Evolutionary conservation across 306 rosid species (phyloP).

Genomic region (Ziziphus jujuba): DNA sequence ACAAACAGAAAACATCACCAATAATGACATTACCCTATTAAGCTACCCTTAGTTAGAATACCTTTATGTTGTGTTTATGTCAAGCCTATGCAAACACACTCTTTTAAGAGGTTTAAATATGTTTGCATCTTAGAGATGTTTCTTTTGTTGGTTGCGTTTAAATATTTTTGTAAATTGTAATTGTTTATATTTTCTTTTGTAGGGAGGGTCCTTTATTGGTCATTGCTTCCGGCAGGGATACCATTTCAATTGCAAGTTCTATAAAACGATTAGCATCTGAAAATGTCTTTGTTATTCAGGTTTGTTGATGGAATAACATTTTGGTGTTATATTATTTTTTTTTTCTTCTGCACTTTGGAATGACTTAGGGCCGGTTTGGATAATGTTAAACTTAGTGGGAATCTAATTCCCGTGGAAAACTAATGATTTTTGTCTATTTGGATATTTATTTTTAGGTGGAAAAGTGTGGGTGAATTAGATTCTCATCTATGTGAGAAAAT

Average conservation of each 20-base stretch:
- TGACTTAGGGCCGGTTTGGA: too few species aligned
- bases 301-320: constrained; percentile 25
- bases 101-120: not conserved
- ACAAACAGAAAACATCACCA: too few species aligned
- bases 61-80: too few species aligned
- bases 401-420: too few species aligned
- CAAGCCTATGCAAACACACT: too few species aligned
- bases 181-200: constrained; percentile 24
- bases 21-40: too few species aligned
- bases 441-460: too few species aligned
- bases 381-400: too few species aligned
- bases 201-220: constrained; percentile 95
- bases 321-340: not conserved
- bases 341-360: constrained; percentile 8
- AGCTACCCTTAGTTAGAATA: too few species aligned
- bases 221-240: constrained; percentile 91
- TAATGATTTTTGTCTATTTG: too few species aligned
- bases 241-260: constrained; percentile 78
- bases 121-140: not conserved
- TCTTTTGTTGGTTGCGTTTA: not conserved
- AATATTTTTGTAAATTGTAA: constrained; percentile 9
- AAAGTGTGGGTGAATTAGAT: too few species aligned
- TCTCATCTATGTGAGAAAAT: too few species aligned
- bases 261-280: constrained; percentile 70
- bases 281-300: constrained; percentile 88